Evolutionary conservation across 352 stramenopile genomes (phyloP), one percentile per base, ranked within the genome.

Genomic region (Hyaloperonospora arabidopsidis): DNA sequence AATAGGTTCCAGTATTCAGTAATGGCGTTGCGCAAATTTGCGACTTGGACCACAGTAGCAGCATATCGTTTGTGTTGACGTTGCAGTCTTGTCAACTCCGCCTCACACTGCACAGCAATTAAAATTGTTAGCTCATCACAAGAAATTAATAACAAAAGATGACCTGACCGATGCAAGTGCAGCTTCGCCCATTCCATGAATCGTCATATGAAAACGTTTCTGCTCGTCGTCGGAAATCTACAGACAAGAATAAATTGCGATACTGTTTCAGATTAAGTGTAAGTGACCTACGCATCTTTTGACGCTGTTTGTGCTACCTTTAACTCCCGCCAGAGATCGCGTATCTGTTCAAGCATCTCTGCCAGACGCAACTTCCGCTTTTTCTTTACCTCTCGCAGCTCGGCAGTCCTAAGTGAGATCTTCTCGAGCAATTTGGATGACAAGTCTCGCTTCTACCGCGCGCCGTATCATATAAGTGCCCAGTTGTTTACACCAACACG

Each of bases 331-430:
- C 68, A 77, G 3, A 77, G 51, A 13, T 62, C 47, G 8, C 59
- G 51, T 15, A 77, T 77, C 40, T 74, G 52, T 10, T 54, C 62
- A 5, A 68, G 38, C 59, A 65, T 68, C 19, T 72, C 59, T 15
- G 59, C 54, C 29, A 72, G 28, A 34, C 49, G 49, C 18, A 47
- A 21, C 18, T 76, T 54, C 6, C 56, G 36, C 43, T 66, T 61
- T 11, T 55, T 19, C 50, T 71, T 66, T 15, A 67, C 10, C 17
- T 69, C 57, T 41, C 67, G 65, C 19, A 79, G 55, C 49, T 79
- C 61, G 21, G 57, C 44, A 52, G 65, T 61, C 34, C 72, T 59
- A 17, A 54, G 49, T 1, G 70, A 71, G 5, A 76, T 68, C 28
- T 70, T 65, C 40, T 68, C 35, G 2, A 74, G 45, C 44, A 69